Evolutionary conservation across 2,329 filamentous ascomycete species (phyloP), one percentile per base, ranked within the genome.

Genomic region (Nemania abortiva): DNA sequence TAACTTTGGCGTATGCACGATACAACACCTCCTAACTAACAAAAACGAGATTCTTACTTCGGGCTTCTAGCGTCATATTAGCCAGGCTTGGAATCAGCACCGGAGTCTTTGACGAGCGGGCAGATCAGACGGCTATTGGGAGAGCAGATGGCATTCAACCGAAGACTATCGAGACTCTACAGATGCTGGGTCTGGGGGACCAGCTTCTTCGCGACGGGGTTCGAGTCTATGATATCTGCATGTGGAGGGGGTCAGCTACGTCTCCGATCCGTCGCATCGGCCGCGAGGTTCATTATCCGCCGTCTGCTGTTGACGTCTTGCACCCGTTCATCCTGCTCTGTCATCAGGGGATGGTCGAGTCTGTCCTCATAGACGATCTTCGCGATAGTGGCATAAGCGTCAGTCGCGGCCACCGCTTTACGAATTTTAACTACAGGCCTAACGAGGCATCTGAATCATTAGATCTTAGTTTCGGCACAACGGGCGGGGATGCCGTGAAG

Each of bases 321-420:
- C 85, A 88, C 69, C 85, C 86, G 15, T 89, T 87, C 70, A 87
- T 89, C 69, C 80, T 88, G 70, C 82, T 89, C 22, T 86, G 87
- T 20, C 92, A 94, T 76, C 91, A 94, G 79, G 91, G 92, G 56
- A 92, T 93, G 87, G 86, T 94, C 0, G 92, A 94, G 79, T 87
- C 88, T 55, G 79, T 92, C 1, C 89, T 94, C 73, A 86, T 93
- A 60, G 85, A 91, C 9, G 91, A 94, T 74, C 84, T 94, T 78
- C 83, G 84, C 72, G 87, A 89, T 73, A 85, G 91, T 56, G 90
- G 90, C 15, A 82, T 89, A 18, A 84, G 86, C 50, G 90, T 94
- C 27, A 84, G 84, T 64, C 84, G 91, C 70, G 91, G 89, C 73
- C 90, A 88, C 15, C 85, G 86, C 6, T 94, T 93, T 69, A 85